Evolutionary conservation across 1,284 basidiomycete species (phyloP), one percentile per base, ranked within the genome.

Genomic region (Fomitopsis schrenkii): DNA sequence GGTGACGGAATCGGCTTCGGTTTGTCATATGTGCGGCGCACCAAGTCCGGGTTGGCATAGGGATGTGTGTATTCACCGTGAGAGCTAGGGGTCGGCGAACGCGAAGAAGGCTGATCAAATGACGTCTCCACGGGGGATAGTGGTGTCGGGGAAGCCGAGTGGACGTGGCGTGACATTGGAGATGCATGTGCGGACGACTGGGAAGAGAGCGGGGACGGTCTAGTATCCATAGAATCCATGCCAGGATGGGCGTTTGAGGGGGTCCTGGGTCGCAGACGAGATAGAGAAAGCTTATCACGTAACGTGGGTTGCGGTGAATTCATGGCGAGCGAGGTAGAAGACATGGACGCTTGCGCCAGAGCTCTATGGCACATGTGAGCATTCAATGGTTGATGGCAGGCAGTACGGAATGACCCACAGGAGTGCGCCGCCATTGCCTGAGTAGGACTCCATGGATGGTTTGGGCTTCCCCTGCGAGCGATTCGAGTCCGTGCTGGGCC

Each of bases 11-110:
- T 69, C 52, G 74, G 69, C 33, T 76, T 69, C 55, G 75, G 76
- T 58, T 80, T 64, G 75, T 56, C 68, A 42, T 61, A 74, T 65
- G 52, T 78, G 75, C 61, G 36, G n/a, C 66, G 66, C 28, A 67
- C 68, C 15, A 87, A 75, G 62, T 90, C 86, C 7, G 90, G 88
- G 66, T 91, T 90, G 58, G 90, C 90, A 69, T 91, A 92, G 42
- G 90, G 90, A 74, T 91, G 89, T 44, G 64, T 68, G 35, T 71
- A 72, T 54, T 71, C 69, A 15, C 64, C 62, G 6, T 69, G 63
- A 19, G 53, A 57, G 45, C 35, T 59, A 36, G 64, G 66, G 46
- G 66, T 61, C 35, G 68, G 63, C 8, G 69, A 62, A 50, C 66
- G 67, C 9, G 67, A 66, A 22, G 69, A 69, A 45, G 66, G 60